These are phyloP conservation scores for Ophiocordyceps australis DNA, from an alignment of 2,329 filamentous ascomycete genomes.

Conservation along the genomic window DNA sequence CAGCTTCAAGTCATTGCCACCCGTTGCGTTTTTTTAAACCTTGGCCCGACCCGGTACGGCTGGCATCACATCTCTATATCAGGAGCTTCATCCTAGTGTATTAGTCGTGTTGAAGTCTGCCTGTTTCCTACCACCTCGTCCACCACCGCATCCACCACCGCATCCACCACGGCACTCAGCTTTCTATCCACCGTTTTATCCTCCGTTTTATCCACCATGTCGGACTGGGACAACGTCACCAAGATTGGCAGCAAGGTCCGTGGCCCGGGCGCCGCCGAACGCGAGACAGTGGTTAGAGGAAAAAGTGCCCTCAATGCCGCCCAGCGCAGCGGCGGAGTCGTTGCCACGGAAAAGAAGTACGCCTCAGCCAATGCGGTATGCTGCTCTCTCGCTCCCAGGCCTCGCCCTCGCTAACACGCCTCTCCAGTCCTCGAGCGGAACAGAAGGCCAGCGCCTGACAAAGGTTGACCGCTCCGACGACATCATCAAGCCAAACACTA, in stretches of 20 bases:
- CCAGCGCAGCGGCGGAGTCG: conserved; percentile 55
- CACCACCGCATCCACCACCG: neutral
- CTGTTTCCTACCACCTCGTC: conserved; percentile 7
- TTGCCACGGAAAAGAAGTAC: conserved; percentile 86
- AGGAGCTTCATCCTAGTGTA: too few relatives aligned
- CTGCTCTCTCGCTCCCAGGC: conserved; percentile 1
- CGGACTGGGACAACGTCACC: conserved; percentile 71
- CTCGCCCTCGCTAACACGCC: neutral
- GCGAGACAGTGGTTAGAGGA: conserved; percentile 80
- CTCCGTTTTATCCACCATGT: conserved; percentile 2
- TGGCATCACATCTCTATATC: too few relatives aligned
- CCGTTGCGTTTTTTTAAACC: too few relatives aligned
- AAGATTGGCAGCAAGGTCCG: conserved; percentile 84
- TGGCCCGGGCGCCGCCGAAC: conserved; percentile 43
- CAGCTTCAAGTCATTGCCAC: too few relatives aligned
- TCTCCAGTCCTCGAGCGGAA: conserved; percentile 8
- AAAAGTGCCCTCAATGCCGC: conserved; percentile 77
- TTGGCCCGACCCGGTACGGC: too few relatives aligned
- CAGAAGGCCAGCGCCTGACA: conserved; percentile 84
- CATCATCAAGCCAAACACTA: conserved; percentile 90
- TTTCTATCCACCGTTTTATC: too few relatives aligned
- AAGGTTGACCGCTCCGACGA: conserved; percentile 97
- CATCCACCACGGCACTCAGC: too few relatives aligned
- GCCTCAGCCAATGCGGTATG: conserved; percentile 48
- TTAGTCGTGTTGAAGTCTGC: too few relatives aligned